phyloP scores from a whole-genome alignment of 164 flowering plant genomes.

The Litsea cubeba region DNA sequence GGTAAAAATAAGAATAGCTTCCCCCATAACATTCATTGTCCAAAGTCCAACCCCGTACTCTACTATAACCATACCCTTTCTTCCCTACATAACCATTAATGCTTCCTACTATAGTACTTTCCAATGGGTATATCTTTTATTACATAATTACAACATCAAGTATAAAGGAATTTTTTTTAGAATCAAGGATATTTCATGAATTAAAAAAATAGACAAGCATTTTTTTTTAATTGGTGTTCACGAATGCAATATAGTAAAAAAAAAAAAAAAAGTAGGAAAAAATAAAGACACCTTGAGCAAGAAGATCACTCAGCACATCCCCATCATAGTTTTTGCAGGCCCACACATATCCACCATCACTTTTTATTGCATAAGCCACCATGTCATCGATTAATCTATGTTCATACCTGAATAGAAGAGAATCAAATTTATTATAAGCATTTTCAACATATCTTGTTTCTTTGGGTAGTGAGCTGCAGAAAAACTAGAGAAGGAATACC shows the following conservation, averaged over 20 bases:
- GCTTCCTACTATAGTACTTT: no score
- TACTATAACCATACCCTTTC: no score
- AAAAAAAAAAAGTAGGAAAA: not conserved
- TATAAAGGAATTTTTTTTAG: no score
- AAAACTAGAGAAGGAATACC: conserved; percentile 33
- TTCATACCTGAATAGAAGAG: conserved; percentile 67
- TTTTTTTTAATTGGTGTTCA: not conserved
- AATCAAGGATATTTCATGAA: not conserved
- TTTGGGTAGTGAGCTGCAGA: not conserved
- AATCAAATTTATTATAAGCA: conserved; percentile 5
- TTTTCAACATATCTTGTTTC: conserved; percentile 5
- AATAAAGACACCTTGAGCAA: conserved; percentile 78
- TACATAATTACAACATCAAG: no score
- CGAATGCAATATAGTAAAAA: no score
- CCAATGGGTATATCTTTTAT: no score
- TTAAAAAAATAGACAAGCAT: not conserved
- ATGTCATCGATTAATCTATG: conserved; percentile 99
- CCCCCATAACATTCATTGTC: no score
- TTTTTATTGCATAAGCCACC: conserved; percentile 97
- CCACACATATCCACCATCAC: conserved; percentile 99
- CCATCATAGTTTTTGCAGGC: conserved; percentile 99
- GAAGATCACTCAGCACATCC: conserved; percentile 98
- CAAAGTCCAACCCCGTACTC: no score
- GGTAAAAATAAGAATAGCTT: no score
- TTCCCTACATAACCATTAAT: no score